Conservation (phyloP, 371 early-diverging fungal genomes). For the Mucor sp. region DNA sequence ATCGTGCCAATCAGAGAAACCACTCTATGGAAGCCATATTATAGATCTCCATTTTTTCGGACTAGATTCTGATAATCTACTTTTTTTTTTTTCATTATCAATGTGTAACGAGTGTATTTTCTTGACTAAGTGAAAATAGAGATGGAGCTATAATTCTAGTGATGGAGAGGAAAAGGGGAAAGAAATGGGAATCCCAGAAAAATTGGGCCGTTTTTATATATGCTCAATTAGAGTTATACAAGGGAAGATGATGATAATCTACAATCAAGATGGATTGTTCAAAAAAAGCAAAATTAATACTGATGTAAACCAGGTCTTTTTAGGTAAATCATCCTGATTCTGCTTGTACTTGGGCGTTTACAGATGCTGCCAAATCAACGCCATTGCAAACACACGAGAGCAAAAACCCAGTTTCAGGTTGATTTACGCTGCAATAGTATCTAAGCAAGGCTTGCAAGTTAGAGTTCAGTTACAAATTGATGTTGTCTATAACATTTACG, state of each 20-base stretch:
- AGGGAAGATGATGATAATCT: not conserved
- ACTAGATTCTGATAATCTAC: conserved; percentile 1
- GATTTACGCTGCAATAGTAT: not conserved
- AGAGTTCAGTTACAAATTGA: not conserved
- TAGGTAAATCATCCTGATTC: not conserved
- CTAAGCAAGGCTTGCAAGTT: not conserved
- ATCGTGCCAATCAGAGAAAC: not conserved
- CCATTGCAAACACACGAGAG: conserved; percentile 8
- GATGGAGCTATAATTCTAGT: not conserved
- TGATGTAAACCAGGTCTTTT: not conserved
- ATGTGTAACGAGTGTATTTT: not conserved
- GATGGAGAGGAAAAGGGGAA: not conserved
- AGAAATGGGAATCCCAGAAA: not conserved
- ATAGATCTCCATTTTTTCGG: not conserved
- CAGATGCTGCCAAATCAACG: conserved; percentile 3
- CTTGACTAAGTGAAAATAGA: not conserved
- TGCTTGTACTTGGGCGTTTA: conserved; percentile 7
- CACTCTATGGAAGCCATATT: not conserved
- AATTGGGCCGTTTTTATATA: conserved; percentile 5
- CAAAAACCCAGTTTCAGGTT: conserved; percentile 2
- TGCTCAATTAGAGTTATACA: conserved; percentile 1
- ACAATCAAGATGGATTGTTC: conserved; percentile 3
- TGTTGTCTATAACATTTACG: not conserved
- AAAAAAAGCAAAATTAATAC: not conserved
- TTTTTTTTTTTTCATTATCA: not conserved